Conservation (phyloP, 73 alveolate species). For the Paramecium biaurelia region DNA sequence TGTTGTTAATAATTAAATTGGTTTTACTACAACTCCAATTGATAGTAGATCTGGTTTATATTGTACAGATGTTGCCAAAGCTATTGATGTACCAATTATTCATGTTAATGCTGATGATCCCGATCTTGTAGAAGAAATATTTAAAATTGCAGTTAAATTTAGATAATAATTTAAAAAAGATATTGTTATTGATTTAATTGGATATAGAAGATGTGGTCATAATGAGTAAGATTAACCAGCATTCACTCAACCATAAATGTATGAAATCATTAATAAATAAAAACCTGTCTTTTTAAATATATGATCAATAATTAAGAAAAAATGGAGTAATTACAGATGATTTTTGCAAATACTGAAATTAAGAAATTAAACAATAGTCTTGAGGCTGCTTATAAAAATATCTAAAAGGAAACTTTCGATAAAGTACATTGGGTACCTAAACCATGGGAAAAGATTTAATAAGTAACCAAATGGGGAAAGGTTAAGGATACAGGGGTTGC, state of each 20-base stretch:
- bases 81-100: conserved; percentile 91
- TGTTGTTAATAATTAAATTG: conserved; percentile 92
- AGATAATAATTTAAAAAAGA: conserved; percentile 63
- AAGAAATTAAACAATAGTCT: background rate
- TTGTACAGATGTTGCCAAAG: conserved; percentile 90
- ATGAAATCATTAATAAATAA: conserved; percentile 70
- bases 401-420: conserved; percentile 48
- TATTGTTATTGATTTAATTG: conserved; percentile 85
- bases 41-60: conserved; percentile 85
- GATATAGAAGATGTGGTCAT: conserved; percentile 95
- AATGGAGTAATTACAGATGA: conserved; percentile 75
- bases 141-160: conserved; percentile 70
- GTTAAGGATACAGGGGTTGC: conserved; percentile 81
- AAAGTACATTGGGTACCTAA: conserved; percentile 71
- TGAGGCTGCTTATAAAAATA: conserved; percentile 41
- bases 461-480: conserved; percentile 40
- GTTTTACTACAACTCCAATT: conserved; percentile 91
- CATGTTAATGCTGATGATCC: conserved; percentile 93
- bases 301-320: conserved; percentile 71
- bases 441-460: conserved; percentile 79
- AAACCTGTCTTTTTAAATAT: conserved; percentile 67
- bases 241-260: conserved; percentile 89
- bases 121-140: conserved; percentile 67
- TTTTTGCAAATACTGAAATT: conserved; percentile 55
- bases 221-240: conserved; percentile 95